Base-by-base conservation (phyloP, 768 basidiomycete genomes). In the Chalciporus piperatus region DNA sequence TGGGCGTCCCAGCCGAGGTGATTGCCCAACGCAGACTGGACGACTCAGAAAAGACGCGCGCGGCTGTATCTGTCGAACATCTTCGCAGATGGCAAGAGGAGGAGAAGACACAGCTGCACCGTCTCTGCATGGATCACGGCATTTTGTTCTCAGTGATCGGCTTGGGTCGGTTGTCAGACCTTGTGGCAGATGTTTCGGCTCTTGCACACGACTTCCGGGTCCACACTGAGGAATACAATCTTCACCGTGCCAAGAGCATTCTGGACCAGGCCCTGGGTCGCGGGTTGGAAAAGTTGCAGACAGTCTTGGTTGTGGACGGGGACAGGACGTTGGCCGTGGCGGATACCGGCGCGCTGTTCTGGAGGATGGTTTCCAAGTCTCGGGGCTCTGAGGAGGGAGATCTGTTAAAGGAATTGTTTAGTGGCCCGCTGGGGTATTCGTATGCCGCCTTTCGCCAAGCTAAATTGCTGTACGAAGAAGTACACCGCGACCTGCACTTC, bases 41-140 rank as follows among this genome's bases (percentile, higher is more conserved):
- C 10, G 50, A 54, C 44, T 52, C 44, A 19, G 44, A 52, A 46
- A 54, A 9, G 50, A 52, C 30, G 19, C 53, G 50, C 44, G 19
- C 40, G 9, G 43, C 44, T 52, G 44, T 54, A 41, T 54, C 53
- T 16, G 39, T 52, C 22, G 39, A 52, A 52, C 53, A 54, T 44
- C 50, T 54, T 54, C 44, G 40, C 44, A 54, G 50, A 52, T 54
- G 53, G 53, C 53, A 54, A 44, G 53, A 54, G 50, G 53, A 54
- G 20, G 53, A 54, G 32, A 54, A 52, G 53, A 46, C 50, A 45
- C 40, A 54, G 50, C n/a, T 54, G 53, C 50, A 9, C 53, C 53
- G 44, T 52, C 53, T 54, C 40, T 54, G 53, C 50, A 54, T 54
- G 44, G 44, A 54, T 54, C 53, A 54, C 43, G 44, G 53, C 40